A percentile compares a stretch with the other conserved stretches of the same genome.
Conservation (phyloP, 495 filamentous ascomycete genomes). For the Aspergillus homomorphus region DNA sequence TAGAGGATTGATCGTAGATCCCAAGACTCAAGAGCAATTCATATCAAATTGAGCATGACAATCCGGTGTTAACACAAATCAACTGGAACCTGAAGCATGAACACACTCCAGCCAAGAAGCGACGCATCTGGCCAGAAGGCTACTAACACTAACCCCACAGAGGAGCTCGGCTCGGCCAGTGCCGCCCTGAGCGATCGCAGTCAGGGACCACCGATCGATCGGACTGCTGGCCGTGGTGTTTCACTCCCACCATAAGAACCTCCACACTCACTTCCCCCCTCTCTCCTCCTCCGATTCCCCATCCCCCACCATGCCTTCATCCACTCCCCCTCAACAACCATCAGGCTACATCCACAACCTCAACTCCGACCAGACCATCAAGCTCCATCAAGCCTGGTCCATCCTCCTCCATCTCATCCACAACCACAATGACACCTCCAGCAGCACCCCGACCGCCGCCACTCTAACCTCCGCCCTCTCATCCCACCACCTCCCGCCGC, state of each 20-base stretch:
- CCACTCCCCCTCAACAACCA: slow-evolving; percentile 9
- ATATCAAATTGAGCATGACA: no score
- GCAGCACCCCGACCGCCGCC: slow-evolving; percentile 17
- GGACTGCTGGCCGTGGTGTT: background rate
- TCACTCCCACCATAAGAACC: background rate
- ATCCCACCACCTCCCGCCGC: slow-evolving; percentile 22
- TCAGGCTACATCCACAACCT: slow-evolving; percentile 78
- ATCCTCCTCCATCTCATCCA: slow-evolving; percentile 72
- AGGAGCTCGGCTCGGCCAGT: background rate
- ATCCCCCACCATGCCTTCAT: slow-evolving; percentile 11
- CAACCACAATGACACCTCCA: slow-evolving; percentile 28
- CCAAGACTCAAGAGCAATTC: no score
- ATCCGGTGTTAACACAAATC: no score
- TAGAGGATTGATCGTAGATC: no score
- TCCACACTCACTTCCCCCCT: background rate
- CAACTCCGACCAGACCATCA: slow-evolving; percentile 76
- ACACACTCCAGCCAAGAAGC: no score
- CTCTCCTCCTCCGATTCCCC: background rate
- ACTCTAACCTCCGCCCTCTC: slow-evolving; percentile 19
- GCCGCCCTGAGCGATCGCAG: background rate
- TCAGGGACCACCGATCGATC: background rate
- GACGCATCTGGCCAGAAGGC: no score
- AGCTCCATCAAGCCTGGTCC: slow-evolving; percentile 78
- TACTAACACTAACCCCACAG: background rate
- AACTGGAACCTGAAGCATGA: no score